Conservation (phyloP, 2,329 filamentous ascomycete species). For the Trichothecium roseum region DNA sequence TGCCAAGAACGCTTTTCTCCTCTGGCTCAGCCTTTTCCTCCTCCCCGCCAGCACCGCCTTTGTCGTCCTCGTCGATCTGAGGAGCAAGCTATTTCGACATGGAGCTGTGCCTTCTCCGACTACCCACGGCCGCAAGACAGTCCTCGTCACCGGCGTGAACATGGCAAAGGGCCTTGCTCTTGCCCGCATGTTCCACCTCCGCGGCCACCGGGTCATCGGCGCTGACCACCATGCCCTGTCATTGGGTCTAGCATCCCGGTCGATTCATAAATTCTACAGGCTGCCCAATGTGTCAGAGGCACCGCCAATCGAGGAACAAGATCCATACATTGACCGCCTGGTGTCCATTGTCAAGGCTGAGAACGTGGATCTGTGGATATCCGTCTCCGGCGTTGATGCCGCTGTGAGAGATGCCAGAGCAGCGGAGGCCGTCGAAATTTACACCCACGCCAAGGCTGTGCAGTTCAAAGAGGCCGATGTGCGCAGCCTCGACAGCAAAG, state of each 20-base stretch:
- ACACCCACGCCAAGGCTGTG: constrained; percentile 49
- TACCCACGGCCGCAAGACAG: constrained; percentile 22
- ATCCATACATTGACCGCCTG: constrained; percentile 45
- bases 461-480: constrained; percentile 51
- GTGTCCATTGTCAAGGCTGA: constrained; percentile 50
- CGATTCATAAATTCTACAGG: constrained; percentile 43
- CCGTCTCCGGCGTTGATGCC: constrained; percentile 57
- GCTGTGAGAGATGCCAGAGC: constrained; percentile 57
- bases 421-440: constrained; percentile 47
- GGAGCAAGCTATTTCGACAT: constrained; percentile 31
- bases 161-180: constrained; percentile 62
- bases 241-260: constrained; percentile 46
- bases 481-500: constrained; percentile 51
- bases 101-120: constrained; percentile 50
- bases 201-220: constrained; percentile 61
- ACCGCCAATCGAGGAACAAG: constrained; percentile 11
- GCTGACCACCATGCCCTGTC: constrained; percentile 50
- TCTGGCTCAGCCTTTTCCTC: constrained; percentile 21
- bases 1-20: constrained; percentile 13
- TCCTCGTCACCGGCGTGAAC: constrained; percentile 63
- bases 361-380: constrained; percentile 60
- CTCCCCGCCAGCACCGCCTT: constrained; percentile 37
- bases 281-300: constrained; percentile 18
- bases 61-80: constrained; percentile 22
- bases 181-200: constrained; percentile 52